Percentiles rank a stretch among this genome's conserved stretches.
These are phyloP conservation scores for Coemansia sp. DNA, from an alignment of 192 early-diverging fungal genomes.

Conservation along the genomic window DNA sequence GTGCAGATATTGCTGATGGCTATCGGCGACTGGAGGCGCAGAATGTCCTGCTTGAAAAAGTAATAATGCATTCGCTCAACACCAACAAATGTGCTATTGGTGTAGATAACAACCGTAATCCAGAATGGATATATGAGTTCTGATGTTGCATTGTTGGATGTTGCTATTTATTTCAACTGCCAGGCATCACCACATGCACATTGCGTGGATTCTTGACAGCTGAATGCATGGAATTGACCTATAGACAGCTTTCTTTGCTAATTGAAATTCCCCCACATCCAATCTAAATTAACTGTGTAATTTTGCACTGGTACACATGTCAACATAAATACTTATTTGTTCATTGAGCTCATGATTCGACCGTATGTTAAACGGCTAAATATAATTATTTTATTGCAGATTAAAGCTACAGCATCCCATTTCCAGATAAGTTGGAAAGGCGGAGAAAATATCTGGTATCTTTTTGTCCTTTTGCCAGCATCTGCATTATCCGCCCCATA, in stretches of 20 bases:
- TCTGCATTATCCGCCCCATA: not conserved
- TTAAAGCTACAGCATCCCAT: not conserved
- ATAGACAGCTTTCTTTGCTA: not conserved
- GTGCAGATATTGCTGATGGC: constrained; percentile 54
- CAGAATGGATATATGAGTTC: constrained; percentile 12
- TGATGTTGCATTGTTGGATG: constrained; percentile 12
- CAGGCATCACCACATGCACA: constrained; percentile 15
- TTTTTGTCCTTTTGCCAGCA: not conserved
- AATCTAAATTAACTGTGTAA: constrained; percentile 2
- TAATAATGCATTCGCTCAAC: not conserved
- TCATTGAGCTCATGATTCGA: not conserved
- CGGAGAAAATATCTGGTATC: not conserved
- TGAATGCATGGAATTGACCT: not conserved
- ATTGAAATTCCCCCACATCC: not conserved
- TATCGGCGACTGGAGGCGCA: constrained; percentile 16
- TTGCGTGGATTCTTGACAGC: constrained; percentile 11
- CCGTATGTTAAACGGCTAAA: not conserved
- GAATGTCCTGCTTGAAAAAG: not conserved
- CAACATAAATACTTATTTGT: not conserved
- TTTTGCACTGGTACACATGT: not conserved
- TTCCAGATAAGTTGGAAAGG: not conserved
- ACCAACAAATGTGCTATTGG: constrained; percentile 6
- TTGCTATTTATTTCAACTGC: constrained; percentile 5
- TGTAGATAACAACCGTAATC: constrained; percentile 1
- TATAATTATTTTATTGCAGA: not conserved